These are phyloP conservation scores for Fusarium sp. DNA, from an alignment of 2,329 filamentous ascomycete genomes.

Conservation along the genomic window DNA sequence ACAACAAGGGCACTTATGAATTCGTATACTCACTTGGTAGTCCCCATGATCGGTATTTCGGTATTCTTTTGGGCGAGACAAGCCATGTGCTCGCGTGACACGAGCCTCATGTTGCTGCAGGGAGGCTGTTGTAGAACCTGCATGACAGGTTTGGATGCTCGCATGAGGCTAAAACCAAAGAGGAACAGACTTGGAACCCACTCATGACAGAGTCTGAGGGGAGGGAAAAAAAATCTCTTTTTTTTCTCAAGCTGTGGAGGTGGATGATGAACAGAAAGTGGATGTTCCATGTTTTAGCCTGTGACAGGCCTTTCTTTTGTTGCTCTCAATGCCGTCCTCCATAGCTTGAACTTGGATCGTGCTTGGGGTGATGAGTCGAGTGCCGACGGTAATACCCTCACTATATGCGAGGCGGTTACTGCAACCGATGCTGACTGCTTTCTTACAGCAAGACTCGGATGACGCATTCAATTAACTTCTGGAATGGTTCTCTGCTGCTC, in stretches of 20 bases:
- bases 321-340: constrained; percentile 27
- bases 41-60: neutral
- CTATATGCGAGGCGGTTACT: neutral
- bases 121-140: constrained; percentile 13
- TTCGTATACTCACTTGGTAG: neutral
- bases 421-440: neutral
- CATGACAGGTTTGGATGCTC: constrained; percentile 22
- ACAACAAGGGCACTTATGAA: neutral
- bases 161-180: constrained; percentile 19
- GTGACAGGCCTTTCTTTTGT: neutral
- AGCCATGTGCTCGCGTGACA: constrained; percentile 29
- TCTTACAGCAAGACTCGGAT: constrained; percentile 4
- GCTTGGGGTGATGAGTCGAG: constrained; percentile 7
- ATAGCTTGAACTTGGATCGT: constrained; percentile 17
- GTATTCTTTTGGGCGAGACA: neutral
- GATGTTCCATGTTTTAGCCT: constrained; percentile 22
- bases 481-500: constrained; percentile 6
- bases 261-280: constrained; percentile 34
- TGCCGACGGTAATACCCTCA: constrained; percentile 5
- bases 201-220: constrained; percentile 16
- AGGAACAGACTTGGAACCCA: constrained; percentile 20
- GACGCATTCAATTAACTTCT: constrained; percentile 15
- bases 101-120: constrained; percentile 15
- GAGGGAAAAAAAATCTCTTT: constrained; percentile 36
- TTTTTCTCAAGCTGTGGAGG: constrained; percentile 26